These are phyloP conservation scores for Fusarium setosum DNA, from an alignment of 2,329 filamentous ascomycete genomes.

Conservation along the genomic window DNA sequence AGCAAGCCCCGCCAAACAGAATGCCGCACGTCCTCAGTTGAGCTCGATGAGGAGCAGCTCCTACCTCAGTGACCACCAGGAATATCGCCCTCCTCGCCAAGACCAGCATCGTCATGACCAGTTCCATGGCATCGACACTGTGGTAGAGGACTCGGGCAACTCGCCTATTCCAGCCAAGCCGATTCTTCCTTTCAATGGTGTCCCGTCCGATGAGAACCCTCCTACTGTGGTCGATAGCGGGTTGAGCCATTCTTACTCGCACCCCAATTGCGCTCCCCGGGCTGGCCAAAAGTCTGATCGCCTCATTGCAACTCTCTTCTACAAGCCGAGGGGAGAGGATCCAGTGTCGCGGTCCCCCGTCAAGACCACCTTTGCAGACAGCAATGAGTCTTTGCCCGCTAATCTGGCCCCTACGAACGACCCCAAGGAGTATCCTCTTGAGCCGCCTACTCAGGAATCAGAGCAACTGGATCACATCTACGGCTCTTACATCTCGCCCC, in stretches of 20 bases:
- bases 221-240: slow-evolving; percentile 72
- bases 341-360: slow-evolving; percentile 47
- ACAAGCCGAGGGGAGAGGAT: slow-evolving; percentile 58
- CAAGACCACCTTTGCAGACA: slow-evolving; percentile 43
- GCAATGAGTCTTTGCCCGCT: slow-evolving; percentile 54
- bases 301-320: slow-evolving; percentile 73
- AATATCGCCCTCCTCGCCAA: slow-evolving; percentile 67
- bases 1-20: slow-evolving; percentile 45
- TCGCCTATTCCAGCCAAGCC: slow-evolving; percentile 51
- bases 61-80: slow-evolving; percentile 72
- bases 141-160: slow-evolving; percentile 66
- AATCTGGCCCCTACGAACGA: slow-evolving; percentile 71
- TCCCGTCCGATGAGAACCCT: slow-evolving; percentile 69
- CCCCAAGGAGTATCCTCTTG: slow-evolving; percentile 69
- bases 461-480: slow-evolving; percentile 74
- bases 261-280: slow-evolving; percentile 70
- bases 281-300: slow-evolving; percentile 60
- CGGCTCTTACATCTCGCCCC: slow-evolving; percentile 72
- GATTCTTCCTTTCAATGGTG: slow-evolving; percentile 66
- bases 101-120: slow-evolving; percentile 65
- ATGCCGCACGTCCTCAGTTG: slow-evolving; percentile 59
- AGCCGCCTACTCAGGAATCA: slow-evolving; percentile 64
- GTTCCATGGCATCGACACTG: slow-evolving; percentile 71
- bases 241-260: slow-evolving; percentile 70
- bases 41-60: slow-evolving; percentile 69